phyloP scores from a whole-genome alignment of 192 early-diverging fungal species.

The Backusella macrospora region DNA sequence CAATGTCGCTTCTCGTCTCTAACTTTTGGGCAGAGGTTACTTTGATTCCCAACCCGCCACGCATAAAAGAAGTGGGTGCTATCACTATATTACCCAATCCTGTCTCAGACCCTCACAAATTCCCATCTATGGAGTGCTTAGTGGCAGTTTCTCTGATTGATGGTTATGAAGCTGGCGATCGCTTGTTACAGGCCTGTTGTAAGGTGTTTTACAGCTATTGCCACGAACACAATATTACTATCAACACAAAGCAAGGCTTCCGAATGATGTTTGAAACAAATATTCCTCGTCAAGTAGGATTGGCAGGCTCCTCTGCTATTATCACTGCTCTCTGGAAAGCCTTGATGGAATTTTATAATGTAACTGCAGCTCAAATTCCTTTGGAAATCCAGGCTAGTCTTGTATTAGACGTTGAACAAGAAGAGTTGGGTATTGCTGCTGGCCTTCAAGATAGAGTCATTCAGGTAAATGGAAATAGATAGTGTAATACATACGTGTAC shows the following conservation, averaged over 20 bases:
- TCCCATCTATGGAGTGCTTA: constrained; percentile 40
- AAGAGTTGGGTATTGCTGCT: constrained; percentile 59
- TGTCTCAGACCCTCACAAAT: constrained; percentile 41
- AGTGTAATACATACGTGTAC: not conserved
- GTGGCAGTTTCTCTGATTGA: constrained; percentile 39
- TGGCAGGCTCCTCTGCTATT: constrained; percentile 59
- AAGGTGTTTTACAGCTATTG: constrained; percentile 57
- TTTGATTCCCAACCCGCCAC: constrained; percentile 50
- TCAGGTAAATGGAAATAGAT: constrained; percentile 43
- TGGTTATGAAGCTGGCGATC: constrained; percentile 56
- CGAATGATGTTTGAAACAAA: constrained; percentile 55
- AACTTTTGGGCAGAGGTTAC: constrained; percentile 63
- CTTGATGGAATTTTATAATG: constrained; percentile 44
- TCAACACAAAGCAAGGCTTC: constrained; percentile 52
- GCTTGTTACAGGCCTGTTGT: constrained; percentile 54
- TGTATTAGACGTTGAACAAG: constrained; percentile 54
- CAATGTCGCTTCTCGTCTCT: constrained; percentile 60
- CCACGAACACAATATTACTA: constrained; percentile 34
- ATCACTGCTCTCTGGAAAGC: constrained; percentile 58
- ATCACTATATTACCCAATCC: constrained; percentile 48
- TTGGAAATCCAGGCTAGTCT: constrained; percentile 55
- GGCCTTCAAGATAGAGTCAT: constrained; percentile 70
- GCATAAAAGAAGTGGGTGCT: constrained; percentile 29
- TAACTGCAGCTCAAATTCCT: constrained; percentile 43
- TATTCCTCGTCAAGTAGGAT: constrained; percentile 61